phyloP scores from a whole-genome alignment of 164 flowering plant genomes.

The Stephania cephalantha region DNA sequence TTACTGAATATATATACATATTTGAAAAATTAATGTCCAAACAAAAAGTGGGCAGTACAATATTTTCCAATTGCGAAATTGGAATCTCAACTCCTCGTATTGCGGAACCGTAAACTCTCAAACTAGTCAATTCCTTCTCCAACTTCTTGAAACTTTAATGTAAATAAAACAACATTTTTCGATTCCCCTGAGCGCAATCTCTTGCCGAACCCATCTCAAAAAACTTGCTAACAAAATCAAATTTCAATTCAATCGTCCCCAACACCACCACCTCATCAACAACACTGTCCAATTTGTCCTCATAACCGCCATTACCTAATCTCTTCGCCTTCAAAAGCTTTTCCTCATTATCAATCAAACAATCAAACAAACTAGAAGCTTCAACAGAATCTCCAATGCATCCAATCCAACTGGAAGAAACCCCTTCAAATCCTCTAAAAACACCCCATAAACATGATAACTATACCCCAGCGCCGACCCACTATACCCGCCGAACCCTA shows the following conservation, averaged over 20 bases:
- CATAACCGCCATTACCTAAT: conserved; percentile 13
- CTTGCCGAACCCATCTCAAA: conserved; percentile 51
- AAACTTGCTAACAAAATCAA: conserved; percentile 39
- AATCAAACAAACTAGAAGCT: conserved; percentile 43
- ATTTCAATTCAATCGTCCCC: conserved; percentile 37
- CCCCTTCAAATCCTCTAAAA: conserved; percentile 53
- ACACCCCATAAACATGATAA: conserved; percentile 64
- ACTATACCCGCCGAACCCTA: too few relatives aligned
- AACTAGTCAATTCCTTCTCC: conserved; percentile 55
- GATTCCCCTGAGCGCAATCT: conserved; percentile 61
- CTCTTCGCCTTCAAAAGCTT: conserved; percentile 37
- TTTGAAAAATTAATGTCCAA: too few relatives aligned
- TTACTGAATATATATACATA: too few relatives aligned
- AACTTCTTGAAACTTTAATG: conserved; percentile 55
- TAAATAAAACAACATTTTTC: conserved; percentile 61
- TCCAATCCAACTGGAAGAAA: conserved; percentile 48
- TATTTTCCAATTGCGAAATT: too few relatives aligned
- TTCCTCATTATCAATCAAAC: conserved; percentile 40
- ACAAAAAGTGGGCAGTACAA: too few relatives aligned
- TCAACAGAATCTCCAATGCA: conserved; percentile 31
- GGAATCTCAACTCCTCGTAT: too few relatives aligned
- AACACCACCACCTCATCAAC: conserved; percentile 32
- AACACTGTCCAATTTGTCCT: conserved; percentile 7
- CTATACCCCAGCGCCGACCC: conserved; percentile 56
- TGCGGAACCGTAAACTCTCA: too few relatives aligned